Percentiles rank a stretch among this genome's conserved stretches.
These are phyloP conservation scores for Ustilago nuda DNA, from an alignment of 1,284 basidiomycete genomes.

Conservation along the genomic window DNA sequence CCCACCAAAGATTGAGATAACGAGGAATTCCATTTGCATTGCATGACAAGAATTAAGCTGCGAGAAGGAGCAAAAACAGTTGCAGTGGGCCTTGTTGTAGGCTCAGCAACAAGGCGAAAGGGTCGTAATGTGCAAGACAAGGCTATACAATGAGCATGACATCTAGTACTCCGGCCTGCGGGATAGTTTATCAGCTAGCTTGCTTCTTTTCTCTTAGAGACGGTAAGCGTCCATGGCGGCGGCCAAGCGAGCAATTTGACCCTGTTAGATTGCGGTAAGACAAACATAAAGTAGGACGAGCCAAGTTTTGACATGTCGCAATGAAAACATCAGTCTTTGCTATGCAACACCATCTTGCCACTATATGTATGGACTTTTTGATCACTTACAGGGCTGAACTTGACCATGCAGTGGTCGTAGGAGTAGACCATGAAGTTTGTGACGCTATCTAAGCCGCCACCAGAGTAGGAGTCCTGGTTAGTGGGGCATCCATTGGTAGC, in stretches of 20 bases:
- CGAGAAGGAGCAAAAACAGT: background rate
- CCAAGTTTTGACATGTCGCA: background rate
- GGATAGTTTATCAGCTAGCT: background rate
- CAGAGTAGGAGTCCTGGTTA: conserved; percentile 46
- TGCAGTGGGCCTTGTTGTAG: background rate
- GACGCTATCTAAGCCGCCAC: conserved; percentile 37
- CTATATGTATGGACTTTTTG: background rate
- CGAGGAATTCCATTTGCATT: conserved; percentile 8
- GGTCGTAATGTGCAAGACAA: background rate
- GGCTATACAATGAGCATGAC: background rate
- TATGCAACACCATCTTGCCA: conserved; percentile 11
- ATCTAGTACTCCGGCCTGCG: conserved; percentile 2
- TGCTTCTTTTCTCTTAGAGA: conserved; percentile 9
- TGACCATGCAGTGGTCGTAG: conserved; percentile 19
- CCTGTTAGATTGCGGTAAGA: conserved; percentile 22
- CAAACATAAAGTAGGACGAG: background rate
- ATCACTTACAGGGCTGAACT: conserved; percentile 6
- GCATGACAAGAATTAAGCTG: conserved; percentile 5
- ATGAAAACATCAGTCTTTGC: background rate
- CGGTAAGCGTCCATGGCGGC: conserved; percentile 33
- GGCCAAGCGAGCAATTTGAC: conserved; percentile 35
- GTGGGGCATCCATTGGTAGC: conserved; percentile 46
- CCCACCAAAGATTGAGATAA: background rate
- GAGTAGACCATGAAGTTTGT: conserved; percentile 51
- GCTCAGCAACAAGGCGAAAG: conserved; percentile 5